phyloP scores from a whole-genome alignment of 441 rosid species.

The Arabidopsis lyrata region DNA sequence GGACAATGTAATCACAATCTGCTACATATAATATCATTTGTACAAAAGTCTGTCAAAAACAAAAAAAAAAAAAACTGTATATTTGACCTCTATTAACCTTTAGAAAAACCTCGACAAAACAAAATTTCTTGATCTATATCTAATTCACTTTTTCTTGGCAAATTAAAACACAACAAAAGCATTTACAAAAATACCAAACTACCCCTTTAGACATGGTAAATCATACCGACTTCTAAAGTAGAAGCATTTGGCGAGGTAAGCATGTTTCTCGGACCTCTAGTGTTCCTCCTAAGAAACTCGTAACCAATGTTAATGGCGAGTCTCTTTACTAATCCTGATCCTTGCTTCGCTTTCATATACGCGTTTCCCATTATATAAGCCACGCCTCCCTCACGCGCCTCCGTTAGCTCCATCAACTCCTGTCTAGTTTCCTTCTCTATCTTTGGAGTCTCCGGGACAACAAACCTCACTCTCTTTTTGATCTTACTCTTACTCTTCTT shows the following conservation, averaged over 20 bases:
- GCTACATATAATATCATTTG: conserved; percentile 26
- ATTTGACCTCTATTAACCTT: neutral
- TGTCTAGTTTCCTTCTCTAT: conserved; percentile 61
- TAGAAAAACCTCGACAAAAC: conserved; percentile 29
- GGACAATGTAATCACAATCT: conserved; percentile 19
- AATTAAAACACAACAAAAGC: conserved; percentile 30
- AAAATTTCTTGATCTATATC: conserved; percentile 36
- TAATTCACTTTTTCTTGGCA: conserved; percentile 18
- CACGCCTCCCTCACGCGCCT: conserved; percentile 89
- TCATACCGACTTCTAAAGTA: conserved; percentile 94
- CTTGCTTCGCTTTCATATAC: conserved; percentile 80
- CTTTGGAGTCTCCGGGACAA: conserved; percentile 81
- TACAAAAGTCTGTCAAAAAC: conserved; percentile 26
- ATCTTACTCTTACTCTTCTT: conserved; percentile 57
- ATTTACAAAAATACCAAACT: conserved; percentile 39
- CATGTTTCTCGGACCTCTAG: conserved; percentile 60
- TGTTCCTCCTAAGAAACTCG: conserved; percentile 88
- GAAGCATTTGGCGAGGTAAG: conserved; percentile 79
- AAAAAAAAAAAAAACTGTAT: neutral
- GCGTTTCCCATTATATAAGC: conserved; percentile 92
- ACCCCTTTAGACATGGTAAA: conserved; percentile 64
- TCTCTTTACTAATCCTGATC: conserved; percentile 78
- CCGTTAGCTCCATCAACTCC: conserved; percentile 80
- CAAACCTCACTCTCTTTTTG: conserved; percentile 76
- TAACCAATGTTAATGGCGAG: conserved; percentile 71